Evolutionary conservation across 768 basidiomycete species (phyloP), one percentile per base, ranked within the genome.

Genomic region (Baorangia bicolor): DNA sequence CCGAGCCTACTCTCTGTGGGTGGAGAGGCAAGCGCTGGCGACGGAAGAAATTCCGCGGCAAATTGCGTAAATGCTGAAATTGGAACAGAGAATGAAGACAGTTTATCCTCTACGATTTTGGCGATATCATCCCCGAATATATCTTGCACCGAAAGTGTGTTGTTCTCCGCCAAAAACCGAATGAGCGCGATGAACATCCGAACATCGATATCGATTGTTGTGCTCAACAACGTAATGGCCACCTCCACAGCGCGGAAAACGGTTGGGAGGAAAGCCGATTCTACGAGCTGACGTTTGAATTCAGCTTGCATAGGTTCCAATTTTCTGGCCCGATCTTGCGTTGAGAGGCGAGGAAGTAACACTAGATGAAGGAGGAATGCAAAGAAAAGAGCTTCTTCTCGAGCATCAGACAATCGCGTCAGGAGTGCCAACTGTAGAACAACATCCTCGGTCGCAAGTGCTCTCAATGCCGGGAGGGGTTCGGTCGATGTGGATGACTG

Each of bases 191-290:
- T 51, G 63, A 83, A 86, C 11, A 86, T 66, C 34, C 77, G 72
- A 14, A 80, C 80, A 59, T 88, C 86, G 7, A 87, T 49, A 50
- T 84, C 80, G n/a, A 79, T 56, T 37, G 69, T 59, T 37, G 63
- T 51, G 28, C 56, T 51, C 8, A 64, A 53, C 5, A 57, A 49
- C 16, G 65, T 54, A 7, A 73, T 58, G n/a, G 64, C 50, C 11
- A 42, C 30, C 21, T 74, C 72, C 2, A 75, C 62, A 0, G 62
- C 58, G 10, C 69, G 56, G 57, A 82, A 75, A 4, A 77, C 53
- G 0, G 42, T 44, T 0, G 80, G 79, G 2, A 86, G 63, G 61
- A 86, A 81, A 0, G 58, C 31, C 2, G 69, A 55, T 5, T n/a
- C n/a, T n/a, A 62, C 23, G 6, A 85, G 60, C n/a, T 69, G 55